A percentile compares a stretch with the other conserved stretches of the same genome.
phyloP scores from a whole-genome alignment of 169 alveolate species.

The Plasmodium inui region DNA sequence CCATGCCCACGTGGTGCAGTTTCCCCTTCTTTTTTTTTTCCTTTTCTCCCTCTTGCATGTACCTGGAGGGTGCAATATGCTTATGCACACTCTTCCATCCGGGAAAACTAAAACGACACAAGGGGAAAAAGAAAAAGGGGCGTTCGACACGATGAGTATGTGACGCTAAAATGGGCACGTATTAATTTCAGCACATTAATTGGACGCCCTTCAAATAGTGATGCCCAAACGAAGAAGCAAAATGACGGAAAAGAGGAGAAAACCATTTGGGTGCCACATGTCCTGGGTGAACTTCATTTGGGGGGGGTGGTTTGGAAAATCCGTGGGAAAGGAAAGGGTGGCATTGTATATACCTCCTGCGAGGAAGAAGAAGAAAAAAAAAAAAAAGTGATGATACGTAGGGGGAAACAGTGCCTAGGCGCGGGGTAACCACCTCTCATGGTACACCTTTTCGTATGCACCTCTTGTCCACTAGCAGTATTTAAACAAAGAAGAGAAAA shows the following conservation, averaged over 20 bases:
- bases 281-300: conserved; percentile 96
- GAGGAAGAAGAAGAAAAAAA: background rate
- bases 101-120: conserved; percentile 78
- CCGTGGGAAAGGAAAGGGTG: conserved; percentile 95
- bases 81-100: conserved; percentile 97
- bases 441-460: background rate
- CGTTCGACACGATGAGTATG: conserved; percentile 7
- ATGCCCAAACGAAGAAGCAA: background rate
- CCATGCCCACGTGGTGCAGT: background rate
- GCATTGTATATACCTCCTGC: conserved; percentile 97
- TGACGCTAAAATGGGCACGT: background rate
- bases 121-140: background rate
- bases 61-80: conserved; percentile 98
- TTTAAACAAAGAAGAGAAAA: background rate
- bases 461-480: background rate
- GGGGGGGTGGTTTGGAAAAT: conserved; percentile 98
- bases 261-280: conserved; percentile 98
- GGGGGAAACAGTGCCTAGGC: background rate
- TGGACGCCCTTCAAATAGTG: background rate
- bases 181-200: background rate
- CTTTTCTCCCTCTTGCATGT: background rate
- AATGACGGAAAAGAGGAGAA: background rate
- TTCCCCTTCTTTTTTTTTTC: background rate
- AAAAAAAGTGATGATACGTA: background rate
- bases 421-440: background rate